Conservation (phyloP, 129 eudicot species). For the Tagetes patula region DNA sequence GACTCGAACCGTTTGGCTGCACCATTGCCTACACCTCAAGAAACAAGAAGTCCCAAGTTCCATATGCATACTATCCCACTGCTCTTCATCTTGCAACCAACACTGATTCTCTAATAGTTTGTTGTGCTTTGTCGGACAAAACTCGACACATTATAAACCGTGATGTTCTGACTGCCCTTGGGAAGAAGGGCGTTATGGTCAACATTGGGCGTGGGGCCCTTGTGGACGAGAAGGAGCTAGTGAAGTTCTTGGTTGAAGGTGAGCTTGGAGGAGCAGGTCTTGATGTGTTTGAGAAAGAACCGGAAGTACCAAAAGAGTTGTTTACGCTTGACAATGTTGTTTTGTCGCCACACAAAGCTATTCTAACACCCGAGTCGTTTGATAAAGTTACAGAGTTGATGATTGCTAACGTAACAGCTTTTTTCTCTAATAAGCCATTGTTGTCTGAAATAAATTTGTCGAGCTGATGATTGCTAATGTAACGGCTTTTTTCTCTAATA, state of each 20-base stretch:
- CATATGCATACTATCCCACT: conserved; percentile 41
- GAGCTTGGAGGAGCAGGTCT: conserved; percentile 81
- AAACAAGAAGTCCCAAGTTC: conserved; percentile 43
- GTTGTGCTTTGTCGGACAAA: conserved; percentile 61
- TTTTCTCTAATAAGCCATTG: conserved; percentile 59
- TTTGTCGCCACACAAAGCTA: conserved; percentile 69
- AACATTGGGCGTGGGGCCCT: conserved; percentile 83
- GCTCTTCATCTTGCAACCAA: conserved; percentile 51
- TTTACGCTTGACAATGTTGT: conserved; percentile 61
- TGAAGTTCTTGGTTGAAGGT: conserved; percentile 47
- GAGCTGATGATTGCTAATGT: conserved; percentile 40
- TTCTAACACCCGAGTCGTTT: conserved; percentile 57
- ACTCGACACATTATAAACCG: conserved; percentile 62
- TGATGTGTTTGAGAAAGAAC: conserved; percentile 78
- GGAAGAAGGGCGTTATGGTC: conserved; percentile 59
- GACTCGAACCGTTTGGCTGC: conserved; percentile 75
- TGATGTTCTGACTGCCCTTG: conserved; percentile 55
- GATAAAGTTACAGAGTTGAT: conserved; percentile 35
- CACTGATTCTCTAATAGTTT: conserved; percentile 53
- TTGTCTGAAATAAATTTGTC: conserved; percentile 40
- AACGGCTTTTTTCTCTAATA: conserved; percentile 57
- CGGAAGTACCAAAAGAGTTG: conserved; percentile 63
- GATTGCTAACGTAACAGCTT: conserved; percentile 48
- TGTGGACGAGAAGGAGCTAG: conserved; percentile 68
- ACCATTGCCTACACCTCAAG: conserved; percentile 62